A percentile compares a stretch with the other conserved stretches of the same genome.
Conservation (phyloP, 768 basidiomycete species). For the Podaxis sp. region DNA sequence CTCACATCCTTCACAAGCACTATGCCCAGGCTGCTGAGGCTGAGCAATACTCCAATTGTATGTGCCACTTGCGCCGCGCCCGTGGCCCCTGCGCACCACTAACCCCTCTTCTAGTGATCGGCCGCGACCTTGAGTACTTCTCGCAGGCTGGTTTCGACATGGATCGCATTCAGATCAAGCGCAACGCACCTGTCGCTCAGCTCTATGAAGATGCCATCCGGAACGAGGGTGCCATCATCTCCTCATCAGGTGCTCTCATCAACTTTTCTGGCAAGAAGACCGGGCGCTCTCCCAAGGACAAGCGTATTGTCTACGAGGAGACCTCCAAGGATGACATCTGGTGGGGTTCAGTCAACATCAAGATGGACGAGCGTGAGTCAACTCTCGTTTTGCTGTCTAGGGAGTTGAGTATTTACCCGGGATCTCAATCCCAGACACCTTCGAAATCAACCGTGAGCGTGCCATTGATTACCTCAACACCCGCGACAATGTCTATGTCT, state of each 20-base stretch:
- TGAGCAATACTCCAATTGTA: conserved; percentile 59
- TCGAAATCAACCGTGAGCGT: conserved; percentile 98
- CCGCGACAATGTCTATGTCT: conserved; percentile 96
- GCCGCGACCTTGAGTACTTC: conserved; percentile 93
- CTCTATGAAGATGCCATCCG: conserved; percentile 98
- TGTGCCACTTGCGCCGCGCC: conserved; percentile 23
- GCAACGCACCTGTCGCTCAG: conserved; percentile 85
- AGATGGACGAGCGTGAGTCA: conserved; percentile 89
- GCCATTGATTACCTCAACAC: conserved; percentile 99
- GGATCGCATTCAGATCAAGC: conserved; percentile 94
- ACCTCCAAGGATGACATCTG: conserved; percentile 95
- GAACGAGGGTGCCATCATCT: conserved; percentile 98
- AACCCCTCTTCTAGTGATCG: conserved; percentile 64
- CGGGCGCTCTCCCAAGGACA: conserved; percentile 96
- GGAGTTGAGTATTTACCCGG: conserved; percentile 7
- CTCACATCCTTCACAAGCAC: conserved; percentile 85
- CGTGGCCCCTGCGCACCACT: conserved; percentile 9
- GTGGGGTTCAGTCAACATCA: conserved; percentile 99
- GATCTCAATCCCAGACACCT: conserved; percentile 66
- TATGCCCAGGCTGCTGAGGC: conserved; percentile 75
- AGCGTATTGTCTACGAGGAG: conserved; percentile 98
- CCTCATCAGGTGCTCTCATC: conserved; percentile 93
- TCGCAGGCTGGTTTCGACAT: conserved; percentile 99
- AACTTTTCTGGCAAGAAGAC: conserved; percentile 99
- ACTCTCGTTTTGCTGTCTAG: not conserved